Percentiles rank a stretch among this genome's conserved stretches.
phyloP scores from a whole-genome alignment of 2,329 filamentous ascomycete species.

The Phymatotrichopsis omnivora region DNA sequence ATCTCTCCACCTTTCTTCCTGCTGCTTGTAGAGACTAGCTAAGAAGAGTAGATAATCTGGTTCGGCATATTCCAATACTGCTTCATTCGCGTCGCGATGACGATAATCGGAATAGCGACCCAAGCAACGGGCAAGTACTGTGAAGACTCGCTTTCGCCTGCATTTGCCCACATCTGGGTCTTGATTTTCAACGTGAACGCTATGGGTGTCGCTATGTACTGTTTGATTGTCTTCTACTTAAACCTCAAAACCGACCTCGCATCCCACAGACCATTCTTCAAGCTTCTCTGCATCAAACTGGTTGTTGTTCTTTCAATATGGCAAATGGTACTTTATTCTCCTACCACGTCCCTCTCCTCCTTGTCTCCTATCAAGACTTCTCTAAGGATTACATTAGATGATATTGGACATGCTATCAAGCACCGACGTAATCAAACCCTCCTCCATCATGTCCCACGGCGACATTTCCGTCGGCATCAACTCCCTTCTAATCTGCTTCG shows the following conservation, averaged over 20 bases:
- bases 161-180: constrained; percentile 79
- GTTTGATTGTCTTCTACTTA: constrained; percentile 75
- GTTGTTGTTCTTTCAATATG: constrained; percentile 89
- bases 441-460: constrained; percentile 52
- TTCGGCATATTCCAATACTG: constrained; percentile 77
- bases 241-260: constrained; percentile 60
- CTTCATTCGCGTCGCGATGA: constrained; percentile 69
- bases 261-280: constrained; percentile 63
- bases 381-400: constrained; percentile 11
- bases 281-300: constrained; percentile 77
- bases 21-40: constrained; percentile 31
- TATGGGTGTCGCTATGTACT: constrained; percentile 79
- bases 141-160: constrained; percentile 63
- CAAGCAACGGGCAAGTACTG: constrained; percentile 64
- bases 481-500: constrained; percentile 64
- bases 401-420: constrained; percentile 49
- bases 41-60: constrained; percentile 50
- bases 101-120: constrained; percentile 62
- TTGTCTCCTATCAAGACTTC: neutral
- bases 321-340: constrained; percentile 48
- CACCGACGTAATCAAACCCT: constrained; percentile 53
- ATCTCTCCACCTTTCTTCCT: constrained; percentile 14
- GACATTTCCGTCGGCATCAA: constrained; percentile 77
- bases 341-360: neutral
- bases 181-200: constrained; percentile 59